A percentile compares a stretch with the other conserved stretches of the same genome.
These are phyloP conservation scores for Suillus fuscotomentosus DNA, from an alignment of 768 basidiomycete genomes.

Conservation along the genomic window DNA sequence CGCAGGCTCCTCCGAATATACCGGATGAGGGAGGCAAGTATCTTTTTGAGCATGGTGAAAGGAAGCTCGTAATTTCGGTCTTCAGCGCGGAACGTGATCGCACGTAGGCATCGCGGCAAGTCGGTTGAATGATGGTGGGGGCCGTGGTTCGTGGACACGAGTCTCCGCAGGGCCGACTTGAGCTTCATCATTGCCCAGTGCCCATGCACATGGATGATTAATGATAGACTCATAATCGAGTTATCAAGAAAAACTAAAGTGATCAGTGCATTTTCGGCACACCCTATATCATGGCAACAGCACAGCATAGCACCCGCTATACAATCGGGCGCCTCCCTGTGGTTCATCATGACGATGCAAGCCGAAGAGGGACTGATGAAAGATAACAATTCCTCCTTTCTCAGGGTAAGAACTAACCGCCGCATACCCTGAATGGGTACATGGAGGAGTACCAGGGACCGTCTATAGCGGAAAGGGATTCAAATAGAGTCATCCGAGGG, in stretches of 20 bases:
- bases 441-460: not conserved
- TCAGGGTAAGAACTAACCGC: not conserved
- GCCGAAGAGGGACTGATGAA: not conserved
- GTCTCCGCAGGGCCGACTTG: not conserved
- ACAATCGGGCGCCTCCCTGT: not conserved
- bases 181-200: not conserved
- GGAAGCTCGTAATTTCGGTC: constrained; percentile 3
- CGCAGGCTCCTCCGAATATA: constrained; percentile 18
- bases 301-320: not conserved
- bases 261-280: not conserved
- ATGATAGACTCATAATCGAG: not conserved
- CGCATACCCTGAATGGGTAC: not conserved
- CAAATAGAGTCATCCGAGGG: not conserved
- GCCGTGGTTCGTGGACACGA: not conserved
- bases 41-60: constrained; percentile 11
- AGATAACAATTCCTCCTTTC: not conserved
- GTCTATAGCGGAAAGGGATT: not conserved
- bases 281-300: not conserved
- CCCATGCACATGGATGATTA: not conserved
- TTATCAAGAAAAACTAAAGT: not conserved
- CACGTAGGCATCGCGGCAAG: not conserved
- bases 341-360: not conserved
- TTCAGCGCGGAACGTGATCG: not conserved
- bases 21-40: constrained; percentile 20
- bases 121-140: not conserved